Percentiles rank a stretch among this genome's conserved stretches.
These are phyloP conservation scores for Lumnitzera littorea DNA, from an alignment of 345 rosid species.

Conservation along the genomic window DNA sequence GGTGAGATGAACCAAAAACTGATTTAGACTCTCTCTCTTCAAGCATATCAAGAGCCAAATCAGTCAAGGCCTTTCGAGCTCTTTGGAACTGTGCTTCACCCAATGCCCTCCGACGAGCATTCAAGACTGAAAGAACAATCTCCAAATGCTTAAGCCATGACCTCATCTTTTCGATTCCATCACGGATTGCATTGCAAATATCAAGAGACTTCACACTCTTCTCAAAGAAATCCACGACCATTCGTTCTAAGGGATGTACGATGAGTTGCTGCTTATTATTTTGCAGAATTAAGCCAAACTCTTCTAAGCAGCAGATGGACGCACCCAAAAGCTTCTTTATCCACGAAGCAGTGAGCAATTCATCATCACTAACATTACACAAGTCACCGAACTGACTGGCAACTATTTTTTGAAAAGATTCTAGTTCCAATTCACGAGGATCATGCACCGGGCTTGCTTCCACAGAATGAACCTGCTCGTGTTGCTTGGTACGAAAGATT, in stretches of 20 bases:
- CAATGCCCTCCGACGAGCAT: slow-evolving; percentile 12
- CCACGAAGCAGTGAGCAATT: slow-evolving; percentile 30
- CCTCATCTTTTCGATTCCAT: slow-evolving; percentile 33
- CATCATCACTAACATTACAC: slow-evolving; percentile 12
- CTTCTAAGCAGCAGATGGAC: slow-evolving; percentile 24
- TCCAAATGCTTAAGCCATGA: slow-evolving; percentile 32
- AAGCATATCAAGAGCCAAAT: slow-evolving; percentile 28
- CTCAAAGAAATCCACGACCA: slow-evolving; percentile 27
- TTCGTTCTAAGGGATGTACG: slow-evolving; percentile 20
- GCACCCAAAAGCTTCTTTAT: slow-evolving; percentile 26
- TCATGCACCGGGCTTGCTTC: slow-evolving; percentile 10
- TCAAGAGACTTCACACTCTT: slow-evolving; percentile 36
- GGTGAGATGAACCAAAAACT: slow-evolving; percentile 12
- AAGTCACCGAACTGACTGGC: slow-evolving; percentile 18
- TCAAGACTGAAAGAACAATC: slow-evolving; percentile 27
- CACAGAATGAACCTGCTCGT: slow-evolving; percentile 16
- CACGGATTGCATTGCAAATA: slow-evolving; percentile 31
- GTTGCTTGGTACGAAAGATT: slow-evolving; percentile 14
- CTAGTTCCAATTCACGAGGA: slow-evolving; percentile 17
- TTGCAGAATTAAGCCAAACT: slow-evolving; percentile 22
- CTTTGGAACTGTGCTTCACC: slow-evolving; percentile 30
- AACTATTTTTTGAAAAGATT: slow-evolving; percentile 23
- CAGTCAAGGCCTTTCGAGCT: slow-evolving; percentile 34
- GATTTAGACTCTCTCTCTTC: slow-evolving; percentile 33
- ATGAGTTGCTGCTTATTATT: slow-evolving; percentile 13